These are phyloP conservation scores for Talaromyces sp. DNA, from an alignment of 2,329 filamentous ascomycete genomes.

Conservation along the genomic window DNA sequence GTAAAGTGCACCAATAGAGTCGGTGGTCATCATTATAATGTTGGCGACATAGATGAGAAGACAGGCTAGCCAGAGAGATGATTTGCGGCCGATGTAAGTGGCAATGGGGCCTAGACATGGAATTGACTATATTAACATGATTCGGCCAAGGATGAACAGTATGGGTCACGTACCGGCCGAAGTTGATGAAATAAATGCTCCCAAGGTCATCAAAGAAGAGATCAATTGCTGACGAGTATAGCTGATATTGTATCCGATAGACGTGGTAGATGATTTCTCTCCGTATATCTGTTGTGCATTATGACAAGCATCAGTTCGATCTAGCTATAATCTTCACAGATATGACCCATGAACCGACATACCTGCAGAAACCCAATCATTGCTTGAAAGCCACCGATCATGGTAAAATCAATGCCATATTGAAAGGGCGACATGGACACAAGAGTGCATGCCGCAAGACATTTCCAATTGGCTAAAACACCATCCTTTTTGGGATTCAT, in stretches of 20 bases:
- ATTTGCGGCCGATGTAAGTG: neutral
- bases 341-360: neutral
- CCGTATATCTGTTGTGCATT: neutral
- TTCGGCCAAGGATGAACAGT: neutral
- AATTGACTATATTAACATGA: neutral
- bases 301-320: neutral
- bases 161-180: slow-evolving; percentile 26
- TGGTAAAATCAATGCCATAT: slow-evolving; percentile 31
- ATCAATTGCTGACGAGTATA: slow-evolving; percentile 45
- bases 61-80: neutral
- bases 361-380: slow-evolving; percentile 31
- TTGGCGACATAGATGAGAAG: neutral
- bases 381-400: slow-evolving; percentile 33
- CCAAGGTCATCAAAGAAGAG: slow-evolving; percentile 46
- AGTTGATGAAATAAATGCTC: slow-evolving; percentile 44
- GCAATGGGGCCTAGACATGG: neutral
- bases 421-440: slow-evolving; percentile 34
- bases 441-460: slow-evolving; percentile 25
- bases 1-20: neutral
- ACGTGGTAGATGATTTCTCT: slow-evolving; percentile 14
- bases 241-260: slow-evolving; percentile 35
- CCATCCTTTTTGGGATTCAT: neutral
- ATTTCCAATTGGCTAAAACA: slow-evolving; percentile 22
- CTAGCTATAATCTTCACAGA: neutral
- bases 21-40: neutral